Base-by-base conservation (phyloP, 768 basidiomycete species). In the Epithele typhae region DNA sequence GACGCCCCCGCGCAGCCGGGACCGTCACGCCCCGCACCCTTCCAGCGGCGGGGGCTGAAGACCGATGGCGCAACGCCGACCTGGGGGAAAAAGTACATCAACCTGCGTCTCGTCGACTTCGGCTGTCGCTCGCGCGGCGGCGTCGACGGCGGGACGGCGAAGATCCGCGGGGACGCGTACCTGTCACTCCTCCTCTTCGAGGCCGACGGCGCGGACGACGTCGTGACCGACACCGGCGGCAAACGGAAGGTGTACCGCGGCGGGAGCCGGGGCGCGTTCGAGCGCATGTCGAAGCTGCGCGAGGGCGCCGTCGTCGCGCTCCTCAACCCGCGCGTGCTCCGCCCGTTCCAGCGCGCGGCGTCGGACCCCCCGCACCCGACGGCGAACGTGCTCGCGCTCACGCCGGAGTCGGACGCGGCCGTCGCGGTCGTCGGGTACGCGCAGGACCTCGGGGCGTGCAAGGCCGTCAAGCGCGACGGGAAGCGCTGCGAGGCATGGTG, bases 241-340 rank as follows among this genome's bases (percentile, higher is more conserved):
- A 75, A 74, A 30, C 71, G 73, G 52, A 91, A 82, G 59, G 50
- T 85, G 0, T 95, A 93, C 63, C 79, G 74, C 53, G 95, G 96
- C 0, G 95, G 95, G 3, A 92, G 91, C 54, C 80, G 82, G 5
- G 96, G 96, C 4, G 94, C 93, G 3, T 98, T 89, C 59, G 96
- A 98, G 63, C 72, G 77, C 40, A 80, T 88, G 69, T 84, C 88
- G 40, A 91, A 90, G 58, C 66, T 95, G 45, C 81, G 81, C 49
- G 87, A 92, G 54, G 96, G 96, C 2, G 85, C 91, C 37, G 93
- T 98, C 4, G 72, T 98, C 33, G 89, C 92, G 1, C 73, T 99
- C 34, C 69, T 98, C 17, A 96, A 95, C 58, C 92, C 96, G 0
- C 77, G 76, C 43, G 78, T 98, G 37, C 68, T 96, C 47, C 89